Evolutionary conservation across 1,284 basidiomycete species (phyloP).

Genomic region (Sparassis latifolia): DNA sequence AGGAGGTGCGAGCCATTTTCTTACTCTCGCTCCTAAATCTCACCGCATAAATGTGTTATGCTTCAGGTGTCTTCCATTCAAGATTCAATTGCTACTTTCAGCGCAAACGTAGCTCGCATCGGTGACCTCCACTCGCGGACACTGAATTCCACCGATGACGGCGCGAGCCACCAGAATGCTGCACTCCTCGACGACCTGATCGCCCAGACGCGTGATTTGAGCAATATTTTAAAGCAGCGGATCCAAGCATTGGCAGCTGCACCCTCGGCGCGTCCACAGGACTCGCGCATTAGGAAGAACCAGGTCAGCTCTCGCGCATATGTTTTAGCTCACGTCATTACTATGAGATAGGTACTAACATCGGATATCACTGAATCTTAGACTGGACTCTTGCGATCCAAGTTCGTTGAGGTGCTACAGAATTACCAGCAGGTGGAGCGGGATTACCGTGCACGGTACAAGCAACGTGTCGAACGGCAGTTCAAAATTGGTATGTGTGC

Average conservation of each 20-base stretch:
- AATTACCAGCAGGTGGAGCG: constrained; percentile 83
- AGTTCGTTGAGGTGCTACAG: constrained; percentile 65
- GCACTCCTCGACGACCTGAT: constrained; percentile 51
- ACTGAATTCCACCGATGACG: constrained; percentile 49
- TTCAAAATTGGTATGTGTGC: constrained; percentile 69
- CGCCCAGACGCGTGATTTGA: constrained; percentile 55
- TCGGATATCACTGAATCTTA: constrained; percentile 18
- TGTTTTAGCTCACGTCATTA: too few relatives aligned
- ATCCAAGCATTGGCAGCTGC: constrained; percentile 49
- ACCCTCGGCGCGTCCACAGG: constrained; percentile 32
- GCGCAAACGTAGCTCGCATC: constrained; percentile 51
- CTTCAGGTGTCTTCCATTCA: constrained; percentile 41
- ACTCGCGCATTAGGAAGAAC: constrained; percentile 63
- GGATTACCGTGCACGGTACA: constrained; percentile 77
- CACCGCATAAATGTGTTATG: background rate
- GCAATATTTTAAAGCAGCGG: constrained; percentile 56
- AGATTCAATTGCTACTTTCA: constrained; percentile 48
- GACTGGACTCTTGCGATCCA: constrained; percentile 49
- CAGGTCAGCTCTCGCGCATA: constrained; percentile 40
- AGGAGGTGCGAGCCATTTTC: constrained; percentile 26
- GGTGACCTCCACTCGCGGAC: constrained; percentile 53
- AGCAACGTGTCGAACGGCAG: constrained; percentile 83
- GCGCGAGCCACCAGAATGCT: constrained; percentile 36
- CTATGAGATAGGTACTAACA: background rate
- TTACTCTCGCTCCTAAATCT: background rate